Evolutionary conservation across 129 eudicot genomes (phyloP).

Genomic region (Solidago caesia): DNA sequence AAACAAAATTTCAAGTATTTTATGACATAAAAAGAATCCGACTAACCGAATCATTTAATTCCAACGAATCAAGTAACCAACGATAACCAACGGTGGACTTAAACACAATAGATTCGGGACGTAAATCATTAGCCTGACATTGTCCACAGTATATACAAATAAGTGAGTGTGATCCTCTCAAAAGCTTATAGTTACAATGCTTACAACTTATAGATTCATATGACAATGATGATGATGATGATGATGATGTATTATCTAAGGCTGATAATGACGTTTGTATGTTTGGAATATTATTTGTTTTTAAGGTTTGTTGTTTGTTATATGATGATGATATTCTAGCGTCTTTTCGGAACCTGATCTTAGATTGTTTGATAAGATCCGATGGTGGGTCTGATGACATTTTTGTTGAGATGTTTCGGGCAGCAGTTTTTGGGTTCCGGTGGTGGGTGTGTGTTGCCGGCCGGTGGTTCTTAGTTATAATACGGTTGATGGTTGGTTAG

Average conservation of each 20-base stretch:
- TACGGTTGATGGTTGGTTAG: neutral
- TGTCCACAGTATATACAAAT: conserved; percentile 75
- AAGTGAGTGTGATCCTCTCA: conserved; percentile 61
- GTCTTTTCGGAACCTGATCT: conserved; percentile 47
- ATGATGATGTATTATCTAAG: conserved; percentile 20
- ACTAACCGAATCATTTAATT: conserved; percentile 66
- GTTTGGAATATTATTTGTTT: conserved; percentile 45
- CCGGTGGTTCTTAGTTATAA: neutral
- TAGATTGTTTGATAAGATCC: conserved; percentile 56
- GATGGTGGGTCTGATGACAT: conserved; percentile 45
- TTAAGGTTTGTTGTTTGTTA: conserved; percentile 34
- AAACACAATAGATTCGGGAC: conserved; percentile 53
- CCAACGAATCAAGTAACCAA: conserved; percentile 61
- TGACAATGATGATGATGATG: conserved; percentile 34
- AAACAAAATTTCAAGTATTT: neutral
- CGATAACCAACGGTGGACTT: conserved; percentile 48
- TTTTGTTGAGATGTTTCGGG: neutral
- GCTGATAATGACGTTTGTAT: conserved; percentile 43
- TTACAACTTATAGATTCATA: conserved; percentile 45
- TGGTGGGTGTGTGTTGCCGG: neutral
- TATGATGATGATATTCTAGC: conserved; percentile 47
- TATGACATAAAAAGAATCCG: neutral
- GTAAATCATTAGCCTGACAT: conserved; percentile 38
- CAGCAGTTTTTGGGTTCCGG: neutral
- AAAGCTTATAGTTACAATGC: conserved; percentile 56